Base-by-base conservation (phyloP, 73 alveolate genomes). In the Tetrahymena borealis region DNA sequence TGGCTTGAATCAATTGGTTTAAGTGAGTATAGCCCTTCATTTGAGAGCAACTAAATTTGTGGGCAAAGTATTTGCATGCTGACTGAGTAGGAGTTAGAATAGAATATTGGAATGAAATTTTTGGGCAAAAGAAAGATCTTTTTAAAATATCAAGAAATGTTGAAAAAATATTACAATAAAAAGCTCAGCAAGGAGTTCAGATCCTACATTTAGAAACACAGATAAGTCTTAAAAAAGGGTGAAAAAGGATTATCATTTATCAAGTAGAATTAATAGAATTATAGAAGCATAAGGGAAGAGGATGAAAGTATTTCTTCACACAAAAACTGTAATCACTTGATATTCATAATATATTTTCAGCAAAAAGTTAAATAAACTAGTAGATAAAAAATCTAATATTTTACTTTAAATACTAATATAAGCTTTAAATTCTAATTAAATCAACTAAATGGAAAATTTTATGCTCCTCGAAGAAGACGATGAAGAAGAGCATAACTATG, bases 51-150 rank as follows among this genome's bases (percentile, higher is more conserved):
- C 40, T 79, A 92, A n/a, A 92, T 92, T 78, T 78, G 78, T 2
- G 95, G 95, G 31, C 35, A 92, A 11, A 92, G 92, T 31, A 33
- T 92, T 20, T 79, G 90, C 38, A 91, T 78, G 90, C 90, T 92
- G 12, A 78, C 95, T n/a, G 95, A 92, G 39, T 37, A 35, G 20
- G 95, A 92, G 31, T 42, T 92, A 35, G 90, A 92, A 31, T 78
- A 92, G 40, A 79, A 78, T 11, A 39, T 92, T 9, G 92, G 90
- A 35, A 92, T 92, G 24, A 79, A 92, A 12, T 35, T 39, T 78
- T 92, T 92, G 28, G 95, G 95, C 31, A 91, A 92, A 32, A 78
- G 95, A 78, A 92, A 92, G 38, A 77, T 92, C 33, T 78, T 92
- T 38, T 79, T 92, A 12, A 31, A 92, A 33, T 92, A 92, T 38